A percentile compares a stretch with the other conserved stretches of the same genome.
phyloP scores from a whole-genome alignment of 331 rosid genomes.

The Rhamnella rubrinervis region DNA sequence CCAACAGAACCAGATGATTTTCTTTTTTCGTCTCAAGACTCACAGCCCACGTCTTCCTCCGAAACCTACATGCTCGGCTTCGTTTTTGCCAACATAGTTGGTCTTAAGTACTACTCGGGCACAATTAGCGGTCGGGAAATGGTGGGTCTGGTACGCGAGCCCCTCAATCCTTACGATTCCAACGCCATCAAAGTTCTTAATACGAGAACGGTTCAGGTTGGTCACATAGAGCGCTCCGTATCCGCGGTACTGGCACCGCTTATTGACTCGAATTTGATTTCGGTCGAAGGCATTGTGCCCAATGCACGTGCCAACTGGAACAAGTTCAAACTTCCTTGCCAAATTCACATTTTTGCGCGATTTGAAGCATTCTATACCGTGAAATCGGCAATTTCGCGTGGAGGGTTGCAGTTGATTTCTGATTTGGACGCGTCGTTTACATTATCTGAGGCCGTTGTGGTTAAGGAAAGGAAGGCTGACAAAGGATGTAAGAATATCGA shows the following conservation, averaged over 20 bases:
- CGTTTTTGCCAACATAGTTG: constrained; percentile 60
- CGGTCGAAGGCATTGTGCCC: constrained; percentile 66
- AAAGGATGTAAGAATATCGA: constrained; percentile 30
- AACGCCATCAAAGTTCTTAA: constrained; percentile 73
- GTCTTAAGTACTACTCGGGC: constrained; percentile 53
- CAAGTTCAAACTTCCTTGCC: constrained; percentile 48
- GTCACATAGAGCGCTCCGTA: constrained; percentile 57
- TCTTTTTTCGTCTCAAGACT: constrained; percentile 10
- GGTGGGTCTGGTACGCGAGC: constrained; percentile 72
- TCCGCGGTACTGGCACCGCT: constrained; percentile 61
- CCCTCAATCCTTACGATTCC: constrained; percentile 50
- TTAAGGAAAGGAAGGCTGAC: constrained; percentile 46
- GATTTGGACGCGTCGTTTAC: constrained; percentile 40
- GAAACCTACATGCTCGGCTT: constrained; percentile 64
- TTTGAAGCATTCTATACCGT: constrained; percentile 24
- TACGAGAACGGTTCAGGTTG: constrained; percentile 49
- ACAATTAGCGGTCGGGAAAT: constrained; percentile 59
- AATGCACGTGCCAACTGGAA: constrained; percentile 18
- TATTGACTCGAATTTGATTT: constrained; percentile 42
- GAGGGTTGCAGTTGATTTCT: constrained; percentile 46
- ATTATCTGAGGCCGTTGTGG: constrained; percentile 60
- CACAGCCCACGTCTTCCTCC: constrained; percentile 19
- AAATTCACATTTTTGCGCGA: constrained; percentile 61
- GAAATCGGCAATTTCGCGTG: constrained; percentile 13
- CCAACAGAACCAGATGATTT: constrained; percentile 14